A percentile compares a stretch with the other conserved stretches of the same genome.
phyloP scores from a whole-genome alignment of 805 yeast species.

The Candida parachauliodes region DNA sequence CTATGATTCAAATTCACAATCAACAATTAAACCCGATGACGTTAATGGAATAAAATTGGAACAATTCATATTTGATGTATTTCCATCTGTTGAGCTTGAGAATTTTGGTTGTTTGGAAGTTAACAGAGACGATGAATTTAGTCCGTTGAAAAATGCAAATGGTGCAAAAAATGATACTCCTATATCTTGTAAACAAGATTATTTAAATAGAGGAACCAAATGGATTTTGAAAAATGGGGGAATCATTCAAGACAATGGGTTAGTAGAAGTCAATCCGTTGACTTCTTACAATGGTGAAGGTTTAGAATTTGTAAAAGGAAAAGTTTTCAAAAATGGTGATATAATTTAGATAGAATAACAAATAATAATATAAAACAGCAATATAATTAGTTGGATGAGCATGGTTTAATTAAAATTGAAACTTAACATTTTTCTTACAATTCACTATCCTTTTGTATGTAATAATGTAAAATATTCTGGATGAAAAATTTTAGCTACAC shows the following conservation, averaged over 20 bases:
- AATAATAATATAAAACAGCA: no score
- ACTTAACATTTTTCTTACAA: no score
- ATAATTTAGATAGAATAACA: slow-evolving; percentile 11
- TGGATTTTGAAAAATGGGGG: slow-evolving; percentile 82
- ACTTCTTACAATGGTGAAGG: slow-evolving; percentile 78
- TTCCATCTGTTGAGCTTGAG: slow-evolving; percentile 65
- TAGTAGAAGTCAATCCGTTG: slow-evolving; percentile 74
- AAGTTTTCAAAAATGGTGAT: slow-evolving; percentile 33
- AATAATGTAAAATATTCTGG: no score
- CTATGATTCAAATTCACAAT: slow-evolving; percentile 46
- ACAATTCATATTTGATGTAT: slow-evolving; percentile 95
- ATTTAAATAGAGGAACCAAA: slow-evolving; percentile 60
- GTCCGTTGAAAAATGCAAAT: slow-evolving; percentile 89
- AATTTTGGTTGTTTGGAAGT: slow-evolving; percentile 93
- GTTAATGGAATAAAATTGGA: slow-evolving; percentile 94
- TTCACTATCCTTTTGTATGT: no score
- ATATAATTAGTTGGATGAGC: no score
- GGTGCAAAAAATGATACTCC: slow-evolving; percentile 85
- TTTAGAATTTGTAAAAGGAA: slow-evolving; percentile 52
- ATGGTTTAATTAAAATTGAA: no score
- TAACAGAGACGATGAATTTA: slow-evolving; percentile 76
- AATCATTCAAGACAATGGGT: slow-evolving; percentile 36
- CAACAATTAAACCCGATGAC: slow-evolving; percentile 54
- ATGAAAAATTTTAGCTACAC: no score
- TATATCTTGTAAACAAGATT: slow-evolving; percentile 67